These are phyloP conservation scores for Nothophoma quercina DNA, from an alignment of 2,329 filamentous ascomycete genomes.

Conservation along the genomic window DNA sequence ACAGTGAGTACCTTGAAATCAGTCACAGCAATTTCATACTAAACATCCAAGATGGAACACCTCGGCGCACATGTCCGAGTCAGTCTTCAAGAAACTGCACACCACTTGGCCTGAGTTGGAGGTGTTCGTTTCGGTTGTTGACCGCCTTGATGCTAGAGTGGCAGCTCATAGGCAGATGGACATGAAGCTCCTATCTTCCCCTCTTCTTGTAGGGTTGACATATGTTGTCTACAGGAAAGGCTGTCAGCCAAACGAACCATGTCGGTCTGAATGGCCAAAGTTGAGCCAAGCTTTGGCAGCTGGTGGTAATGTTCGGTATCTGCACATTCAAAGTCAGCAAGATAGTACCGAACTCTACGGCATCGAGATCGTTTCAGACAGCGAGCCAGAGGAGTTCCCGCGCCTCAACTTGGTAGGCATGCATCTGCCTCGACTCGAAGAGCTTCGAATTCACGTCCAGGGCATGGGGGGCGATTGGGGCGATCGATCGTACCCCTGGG, in stretches of 20 bases:
- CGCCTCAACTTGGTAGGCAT: not conserved
- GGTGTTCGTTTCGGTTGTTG: not conserved
- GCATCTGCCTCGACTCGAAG: not conserved
- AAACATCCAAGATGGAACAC: not conserved
- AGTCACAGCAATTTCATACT: not conserved
- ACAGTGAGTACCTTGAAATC: not conserved
- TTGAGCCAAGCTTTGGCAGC: not conserved
- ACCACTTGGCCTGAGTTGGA: not conserved
- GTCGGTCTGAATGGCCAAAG: slow-evolving; percentile 16
- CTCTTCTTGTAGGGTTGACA: slow-evolving; percentile 8
- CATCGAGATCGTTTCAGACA: not conserved
- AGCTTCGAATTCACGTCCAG: not conserved
- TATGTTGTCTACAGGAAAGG: slow-evolving; percentile 16
- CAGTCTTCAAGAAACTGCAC: not conserved
- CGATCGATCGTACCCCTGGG: not conserved
- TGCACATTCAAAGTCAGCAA: not conserved
- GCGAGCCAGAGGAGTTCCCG: not conserved
- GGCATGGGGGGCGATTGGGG: not conserved
- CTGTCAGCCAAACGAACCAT: not conserved
- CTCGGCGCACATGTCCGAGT: not conserved
- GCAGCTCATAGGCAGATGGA: slow-evolving; percentile 15
- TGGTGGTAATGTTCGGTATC: not conserved
- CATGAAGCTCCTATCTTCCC: slow-evolving; percentile 15
- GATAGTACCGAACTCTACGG: not conserved
- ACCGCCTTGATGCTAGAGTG: not conserved